These are phyloP conservation scores for Diddensiella santjacobensis DNA, from an alignment of 805 yeast species.

Conservation along the genomic window DNA sequence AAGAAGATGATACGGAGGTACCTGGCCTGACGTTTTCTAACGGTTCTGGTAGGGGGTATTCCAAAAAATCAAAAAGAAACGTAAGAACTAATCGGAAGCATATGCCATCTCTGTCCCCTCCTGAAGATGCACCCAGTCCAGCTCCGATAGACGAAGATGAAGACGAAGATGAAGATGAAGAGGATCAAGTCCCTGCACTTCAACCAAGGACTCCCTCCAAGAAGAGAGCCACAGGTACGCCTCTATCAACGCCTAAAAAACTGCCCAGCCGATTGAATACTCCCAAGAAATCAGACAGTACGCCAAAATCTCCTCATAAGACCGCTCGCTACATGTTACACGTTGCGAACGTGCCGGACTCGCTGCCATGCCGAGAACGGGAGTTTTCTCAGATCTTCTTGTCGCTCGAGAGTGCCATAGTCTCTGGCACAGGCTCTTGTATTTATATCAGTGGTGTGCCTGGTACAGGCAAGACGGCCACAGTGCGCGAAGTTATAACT, in stretches of 20 bases:
- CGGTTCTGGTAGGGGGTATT: not conserved
- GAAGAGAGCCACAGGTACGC: not conserved
- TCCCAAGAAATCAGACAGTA: slow-evolving; percentile 5
- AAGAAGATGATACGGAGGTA: slow-evolving; percentile 7
- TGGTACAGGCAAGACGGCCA: slow-evolving; percentile 96
- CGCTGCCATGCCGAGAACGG: slow-evolving; percentile 81
- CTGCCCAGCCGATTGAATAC: slow-evolving; percentile 1
- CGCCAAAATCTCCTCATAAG: slow-evolving; percentile 23
- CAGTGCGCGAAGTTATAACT: slow-evolving; percentile 78
- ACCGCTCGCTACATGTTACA: slow-evolving; percentile 33
- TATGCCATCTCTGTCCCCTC: too few relatives aligned
- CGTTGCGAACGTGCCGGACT: slow-evolving; percentile 39
- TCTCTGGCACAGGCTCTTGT: slow-evolving; percentile 71
- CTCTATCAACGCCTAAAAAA: slow-evolving; percentile 8
- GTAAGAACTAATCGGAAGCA: too few relatives aligned
- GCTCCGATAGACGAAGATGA: too few relatives aligned
- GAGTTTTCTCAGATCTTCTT: slow-evolving; percentile 71
- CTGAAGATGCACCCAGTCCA: too few relatives aligned
- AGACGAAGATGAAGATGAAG: not conserved
- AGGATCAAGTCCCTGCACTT: not conserved
- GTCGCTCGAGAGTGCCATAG: slow-evolving; percentile 67
- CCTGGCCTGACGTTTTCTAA: not conserved
- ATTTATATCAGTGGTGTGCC: slow-evolving; percentile 95
- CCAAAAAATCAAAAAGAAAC: too few relatives aligned
- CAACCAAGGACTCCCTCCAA: too few relatives aligned